These are phyloP conservation scores for Phialophora chinensis DNA, from an alignment of 2,329 filamentous ascomycete species.

Conservation along the genomic window DNA sequence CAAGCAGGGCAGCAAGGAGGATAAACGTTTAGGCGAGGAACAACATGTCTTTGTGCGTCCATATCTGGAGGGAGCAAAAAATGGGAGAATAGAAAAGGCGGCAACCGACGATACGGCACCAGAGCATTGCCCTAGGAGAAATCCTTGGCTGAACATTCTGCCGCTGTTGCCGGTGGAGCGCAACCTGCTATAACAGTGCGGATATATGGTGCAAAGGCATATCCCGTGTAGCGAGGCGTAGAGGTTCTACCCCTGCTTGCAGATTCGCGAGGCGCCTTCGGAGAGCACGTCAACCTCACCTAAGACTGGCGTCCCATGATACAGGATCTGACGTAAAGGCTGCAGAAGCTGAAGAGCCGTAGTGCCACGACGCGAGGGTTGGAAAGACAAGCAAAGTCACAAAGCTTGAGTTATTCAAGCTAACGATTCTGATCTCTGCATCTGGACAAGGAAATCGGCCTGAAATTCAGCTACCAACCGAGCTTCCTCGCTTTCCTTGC, in stretches of 20 bases:
- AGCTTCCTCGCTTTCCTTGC: background rate
- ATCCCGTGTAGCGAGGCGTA: background rate
- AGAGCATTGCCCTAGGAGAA: background rate
- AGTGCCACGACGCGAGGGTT: background rate
- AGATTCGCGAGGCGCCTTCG: background rate
- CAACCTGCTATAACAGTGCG: background rate
- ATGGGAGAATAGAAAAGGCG: background rate
- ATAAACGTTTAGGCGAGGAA: background rate
- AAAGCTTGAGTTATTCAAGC: conserved; percentile 1
- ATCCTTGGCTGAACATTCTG: conserved; percentile 1
- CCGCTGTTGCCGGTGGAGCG: background rate
- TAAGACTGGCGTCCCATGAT: background rate
- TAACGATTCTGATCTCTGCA: background rate
- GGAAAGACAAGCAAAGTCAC: background rate
- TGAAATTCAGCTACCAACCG: background rate
- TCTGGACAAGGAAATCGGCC: background rate
- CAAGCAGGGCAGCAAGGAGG: background rate
- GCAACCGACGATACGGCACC: background rate
- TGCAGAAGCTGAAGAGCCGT: background rate
- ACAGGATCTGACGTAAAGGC: background rate
- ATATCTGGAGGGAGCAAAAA: background rate
- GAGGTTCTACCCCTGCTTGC: background rate
- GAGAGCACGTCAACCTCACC: background rate
- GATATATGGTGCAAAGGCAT: background rate
- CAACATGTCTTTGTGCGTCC: background rate